These are phyloP conservation scores for Citrullus mucosospermus DNA, from an alignment of 306 rosid genomes.

Conservation along the genomic window DNA sequence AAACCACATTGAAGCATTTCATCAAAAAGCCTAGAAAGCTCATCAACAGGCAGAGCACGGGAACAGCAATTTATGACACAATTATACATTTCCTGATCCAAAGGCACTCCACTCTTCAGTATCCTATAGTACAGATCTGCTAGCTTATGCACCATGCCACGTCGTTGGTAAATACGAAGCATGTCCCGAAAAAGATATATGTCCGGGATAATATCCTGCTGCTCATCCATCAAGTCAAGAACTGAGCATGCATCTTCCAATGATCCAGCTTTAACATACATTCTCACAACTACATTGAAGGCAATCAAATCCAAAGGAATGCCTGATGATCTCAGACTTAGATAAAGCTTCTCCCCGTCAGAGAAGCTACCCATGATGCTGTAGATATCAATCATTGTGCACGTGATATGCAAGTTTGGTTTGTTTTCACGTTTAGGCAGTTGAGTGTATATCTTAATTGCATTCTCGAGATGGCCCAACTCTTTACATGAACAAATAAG, in stretches of 20 bases:
- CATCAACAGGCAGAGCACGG: constrained; percentile 73
- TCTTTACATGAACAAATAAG: constrained; percentile 84
- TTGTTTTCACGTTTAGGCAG: constrained; percentile 30
- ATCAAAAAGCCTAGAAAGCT: constrained; percentile 68
- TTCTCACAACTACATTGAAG: constrained; percentile 57
- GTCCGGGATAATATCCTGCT: constrained; percentile 52
- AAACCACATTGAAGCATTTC: constrained; percentile 72
- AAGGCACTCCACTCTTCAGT: constrained; percentile 38
- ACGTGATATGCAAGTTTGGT: constrained; percentile 61
- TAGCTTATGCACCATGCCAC: constrained; percentile 49
- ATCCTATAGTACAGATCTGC: constrained; percentile 49
- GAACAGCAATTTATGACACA: constrained; percentile 82
- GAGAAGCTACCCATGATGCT: constrained; percentile 42
- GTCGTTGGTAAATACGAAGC: constrained; percentile 65
- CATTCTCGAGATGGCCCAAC: constrained; percentile 50
- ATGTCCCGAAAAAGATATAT: constrained; percentile 47
- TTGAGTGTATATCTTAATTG: constrained; percentile 42
- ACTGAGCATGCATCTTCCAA: constrained; percentile 71
- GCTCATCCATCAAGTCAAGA: constrained; percentile 49
- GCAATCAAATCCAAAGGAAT: constrained; percentile 64
- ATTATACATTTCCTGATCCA: constrained; percentile 78
- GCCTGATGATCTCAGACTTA: constrained; percentile 46
- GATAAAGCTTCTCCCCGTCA: constrained; percentile 55
- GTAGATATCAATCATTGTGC: constrained; percentile 83
- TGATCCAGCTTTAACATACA: constrained; percentile 71